Conservation (phyloP, 495 filamentous ascomycete genomes). For the Penicillium fimorum region DNA sequence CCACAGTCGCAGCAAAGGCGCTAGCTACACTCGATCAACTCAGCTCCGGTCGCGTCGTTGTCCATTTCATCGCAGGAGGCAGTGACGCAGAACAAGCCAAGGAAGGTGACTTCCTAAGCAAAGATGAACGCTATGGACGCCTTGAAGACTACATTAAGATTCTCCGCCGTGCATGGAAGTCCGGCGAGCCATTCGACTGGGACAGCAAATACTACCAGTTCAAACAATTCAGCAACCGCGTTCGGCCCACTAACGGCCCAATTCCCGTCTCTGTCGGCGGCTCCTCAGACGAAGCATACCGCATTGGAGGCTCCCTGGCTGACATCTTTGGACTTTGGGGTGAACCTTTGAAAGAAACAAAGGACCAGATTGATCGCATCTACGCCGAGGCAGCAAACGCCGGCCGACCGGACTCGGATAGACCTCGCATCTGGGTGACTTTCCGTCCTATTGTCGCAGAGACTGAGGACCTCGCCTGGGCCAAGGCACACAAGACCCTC, state of each 20-base stretch:
- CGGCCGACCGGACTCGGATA: conserved; percentile 34
- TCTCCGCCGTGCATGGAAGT: conserved; percentile 51
- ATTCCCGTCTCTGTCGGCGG: conserved; percentile 55
- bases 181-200: conserved; percentile 53
- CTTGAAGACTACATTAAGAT: conserved; percentile 55
- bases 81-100: conserved; percentile 52
- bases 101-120: conserved; percentile 54
- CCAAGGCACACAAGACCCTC: conserved; percentile 49
- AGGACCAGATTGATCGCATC: conserved; percentile 54
- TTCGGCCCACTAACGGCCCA: conserved; percentile 46
- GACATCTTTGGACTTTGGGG: conserved; percentile 59
- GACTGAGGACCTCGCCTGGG: conserved; percentile 55
- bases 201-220: conserved; percentile 51
- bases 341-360: conserved; percentile 55
- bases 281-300: conserved; percentile 52
- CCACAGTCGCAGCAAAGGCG: conserved; percentile 56
- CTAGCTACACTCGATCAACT: conserved; percentile 55
- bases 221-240: conserved; percentile 50
- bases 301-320: conserved; percentile 49
- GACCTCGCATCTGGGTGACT: conserved; percentile 55
- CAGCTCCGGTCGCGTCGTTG: conserved; percentile 48
- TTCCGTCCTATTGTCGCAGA: conserved; percentile 55
- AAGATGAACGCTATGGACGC: conserved; percentile 50
- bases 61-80: conserved; percentile 56
- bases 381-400: conserved; percentile 49